Evolutionary conservation across 2,329 filamentous ascomycete species (phyloP).

Genomic region (Aspergillus sp.): DNA sequence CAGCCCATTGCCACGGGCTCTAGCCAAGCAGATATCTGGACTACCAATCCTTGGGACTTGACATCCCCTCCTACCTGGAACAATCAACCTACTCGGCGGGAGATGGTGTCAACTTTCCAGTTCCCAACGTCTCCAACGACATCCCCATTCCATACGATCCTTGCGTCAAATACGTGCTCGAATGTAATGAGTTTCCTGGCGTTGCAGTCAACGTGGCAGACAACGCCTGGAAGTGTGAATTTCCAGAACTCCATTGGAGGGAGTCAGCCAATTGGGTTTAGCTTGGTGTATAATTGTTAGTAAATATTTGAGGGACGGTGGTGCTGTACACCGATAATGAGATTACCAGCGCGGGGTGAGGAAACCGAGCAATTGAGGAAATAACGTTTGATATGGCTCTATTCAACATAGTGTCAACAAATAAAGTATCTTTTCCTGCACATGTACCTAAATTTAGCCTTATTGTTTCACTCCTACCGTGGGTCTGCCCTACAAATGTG

Average conservation of each 20-base stretch:
- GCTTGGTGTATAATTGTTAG: slow-evolving; percentile 20
- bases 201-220: slow-evolving; percentile 20
- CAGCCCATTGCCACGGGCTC: slow-evolving; percentile 14
- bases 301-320: neutral
- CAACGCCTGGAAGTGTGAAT: slow-evolving; percentile 9
- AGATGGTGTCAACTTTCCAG: slow-evolving; percentile 13
- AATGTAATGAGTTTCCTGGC: slow-evolving; percentile 23
- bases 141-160: neutral
- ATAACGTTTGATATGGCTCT: no score
- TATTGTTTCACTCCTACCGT: no score
- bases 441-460: no score
- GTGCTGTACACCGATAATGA: no score
- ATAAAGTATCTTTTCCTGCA: no score
- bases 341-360: no score
- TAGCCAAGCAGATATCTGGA: slow-evolving; percentile 21
- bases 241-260: slow-evolving; percentile 18
- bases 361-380: no score
- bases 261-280: slow-evolving; percentile 16
- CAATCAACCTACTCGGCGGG: neutral
- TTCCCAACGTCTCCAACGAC: slow-evolving; percentile 15
- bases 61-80: slow-evolving; percentile 14
- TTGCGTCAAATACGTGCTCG: slow-evolving; percentile 17
- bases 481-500: no score
- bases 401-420: no score
- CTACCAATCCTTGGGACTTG: slow-evolving; percentile 12